Evolutionary conservation across 2,329 filamentous ascomycete genomes (phyloP).

Genomic region (Parastagonospora nodorum): DNA sequence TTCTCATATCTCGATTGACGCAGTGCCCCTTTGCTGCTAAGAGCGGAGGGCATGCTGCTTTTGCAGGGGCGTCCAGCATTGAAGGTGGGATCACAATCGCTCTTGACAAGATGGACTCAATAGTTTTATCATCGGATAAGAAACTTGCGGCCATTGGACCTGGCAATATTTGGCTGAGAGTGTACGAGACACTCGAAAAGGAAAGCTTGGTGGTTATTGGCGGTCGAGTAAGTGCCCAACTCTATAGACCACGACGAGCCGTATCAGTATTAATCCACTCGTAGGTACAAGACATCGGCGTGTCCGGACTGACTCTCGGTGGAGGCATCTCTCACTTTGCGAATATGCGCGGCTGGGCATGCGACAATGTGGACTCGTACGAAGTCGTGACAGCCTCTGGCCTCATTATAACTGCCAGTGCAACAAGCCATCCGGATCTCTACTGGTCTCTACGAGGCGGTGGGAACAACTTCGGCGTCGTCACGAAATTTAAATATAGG

Average conservation of each 20-base stretch:
- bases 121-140: slow-evolving; percentile 23
- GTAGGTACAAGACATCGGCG: slow-evolving; percentile 16
- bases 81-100: slow-evolving; percentile 39
- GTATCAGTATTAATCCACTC: not conserved
- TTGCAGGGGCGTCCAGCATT: slow-evolving; percentile 37
- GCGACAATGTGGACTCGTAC: slow-evolving; percentile 41
- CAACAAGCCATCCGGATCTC: slow-evolving; percentile 42
- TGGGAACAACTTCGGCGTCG: slow-evolving; percentile 42
- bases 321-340: slow-evolving; percentile 34
- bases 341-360: slow-evolving; percentile 28
- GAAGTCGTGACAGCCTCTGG: slow-evolving; percentile 34
- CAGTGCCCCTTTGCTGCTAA: slow-evolving; percentile 50
- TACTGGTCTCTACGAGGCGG: slow-evolving; percentile 47
- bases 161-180: slow-evolving; percentile 41
- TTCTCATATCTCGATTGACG: slow-evolving; percentile 28
- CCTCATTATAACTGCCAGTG: slow-evolving; percentile 16
- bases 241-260: not conserved
- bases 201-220: slow-evolving; percentile 35
- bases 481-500: slow-evolving; percentile 32
- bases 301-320: slow-evolving; percentile 24
- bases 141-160: slow-evolving; percentile 34
- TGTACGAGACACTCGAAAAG: slow-evolving; percentile 39
- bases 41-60: slow-evolving; percentile 36
- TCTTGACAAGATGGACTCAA: slow-evolving; percentile 29
- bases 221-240: slow-evolving; percentile 26